Evolutionary conservation across 2,329 filamentous ascomycete genomes (phyloP).

Genomic region (Aspergillus ruber): DNA sequence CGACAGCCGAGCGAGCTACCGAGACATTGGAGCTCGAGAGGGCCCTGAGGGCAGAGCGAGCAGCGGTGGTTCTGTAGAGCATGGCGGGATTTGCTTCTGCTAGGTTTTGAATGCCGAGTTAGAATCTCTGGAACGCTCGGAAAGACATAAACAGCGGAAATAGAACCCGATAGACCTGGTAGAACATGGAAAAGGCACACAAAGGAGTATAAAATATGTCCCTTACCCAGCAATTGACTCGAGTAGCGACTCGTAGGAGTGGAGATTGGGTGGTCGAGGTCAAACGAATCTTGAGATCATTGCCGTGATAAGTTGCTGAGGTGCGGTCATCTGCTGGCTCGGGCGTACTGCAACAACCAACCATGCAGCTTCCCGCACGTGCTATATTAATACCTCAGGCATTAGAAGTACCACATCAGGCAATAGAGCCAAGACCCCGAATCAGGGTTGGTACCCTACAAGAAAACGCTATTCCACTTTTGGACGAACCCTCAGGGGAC

Average conservation of each 20-base stretch:
- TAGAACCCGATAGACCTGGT: conserved; percentile 29
- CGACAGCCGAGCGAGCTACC: conserved; percentile 35
- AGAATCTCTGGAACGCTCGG: conserved; percentile 29
- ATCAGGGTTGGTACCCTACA: conserved; percentile 3
- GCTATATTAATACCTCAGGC: conserved; percentile 20
- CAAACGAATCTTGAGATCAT: conserved; percentile 22
- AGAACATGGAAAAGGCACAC: conserved; percentile 11
- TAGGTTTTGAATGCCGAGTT: conserved; percentile 27
- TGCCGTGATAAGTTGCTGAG: conserved; percentile 19
- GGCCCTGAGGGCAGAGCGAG: conserved; percentile 41
- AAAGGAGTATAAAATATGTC: conserved; percentile 24
- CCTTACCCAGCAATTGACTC: conserved; percentile 25
- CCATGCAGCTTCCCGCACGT: conserved; percentile 16
- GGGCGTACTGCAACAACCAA: conserved; percentile 21
- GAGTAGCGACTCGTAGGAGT: conserved; percentile 28
- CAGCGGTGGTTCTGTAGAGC: conserved; percentile 40
- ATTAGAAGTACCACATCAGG: conserved; percentile 3
- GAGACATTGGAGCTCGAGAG: conserved; percentile 38
- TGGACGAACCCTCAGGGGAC: conserved; percentile 7
- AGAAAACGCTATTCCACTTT: neutral
- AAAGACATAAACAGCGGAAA: conserved; percentile 13
- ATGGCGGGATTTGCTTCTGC: conserved; percentile 31
- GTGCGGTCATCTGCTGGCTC: conserved; percentile 21
- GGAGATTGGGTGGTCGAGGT: conserved; percentile 23
- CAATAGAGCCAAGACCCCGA: conserved; percentile 4